Conservation (phyloP, 1,139 yeast species). For the Magnusiomyces tetraspermus region DNA sequence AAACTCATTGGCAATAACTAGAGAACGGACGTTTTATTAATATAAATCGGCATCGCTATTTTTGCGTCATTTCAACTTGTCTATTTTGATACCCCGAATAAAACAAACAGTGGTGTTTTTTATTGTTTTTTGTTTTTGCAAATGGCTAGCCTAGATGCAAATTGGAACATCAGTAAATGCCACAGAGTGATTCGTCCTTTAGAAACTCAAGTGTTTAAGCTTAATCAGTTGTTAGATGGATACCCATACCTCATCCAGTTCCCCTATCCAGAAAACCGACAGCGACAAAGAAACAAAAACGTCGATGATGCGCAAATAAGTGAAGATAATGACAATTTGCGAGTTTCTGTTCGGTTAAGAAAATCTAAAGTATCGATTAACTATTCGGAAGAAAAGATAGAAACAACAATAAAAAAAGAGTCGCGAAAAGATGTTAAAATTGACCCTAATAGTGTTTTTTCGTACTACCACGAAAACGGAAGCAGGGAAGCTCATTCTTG, state of each 20-base stretch:
- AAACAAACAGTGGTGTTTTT: too few species aligned
- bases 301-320: background rate
- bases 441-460: background rate
- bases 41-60: too few species aligned
- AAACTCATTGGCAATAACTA: too few species aligned
- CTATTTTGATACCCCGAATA: too few species aligned
- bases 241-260: background rate
- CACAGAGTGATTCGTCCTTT: slow-evolving; percentile 2
- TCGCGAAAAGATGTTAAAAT: background rate
- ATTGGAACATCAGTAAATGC: slow-evolving; percentile 4
- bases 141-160: background rate
- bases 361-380: background rate
- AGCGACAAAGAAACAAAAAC: background rate
- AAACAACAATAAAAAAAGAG: background rate
- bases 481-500: background rate
- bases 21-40: too few species aligned
- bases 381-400: background rate
- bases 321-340: background rate
- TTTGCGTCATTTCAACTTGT: too few species aligned
- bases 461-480: background rate
- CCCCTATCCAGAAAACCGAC: background rate
- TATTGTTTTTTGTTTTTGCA: background rate
- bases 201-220: background rate
- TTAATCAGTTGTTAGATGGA: background rate
- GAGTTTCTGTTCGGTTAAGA: background rate